Evolutionary conservation across 805 yeast species (phyloP).

Genomic region (Yamadazyma phyllophila): DNA sequence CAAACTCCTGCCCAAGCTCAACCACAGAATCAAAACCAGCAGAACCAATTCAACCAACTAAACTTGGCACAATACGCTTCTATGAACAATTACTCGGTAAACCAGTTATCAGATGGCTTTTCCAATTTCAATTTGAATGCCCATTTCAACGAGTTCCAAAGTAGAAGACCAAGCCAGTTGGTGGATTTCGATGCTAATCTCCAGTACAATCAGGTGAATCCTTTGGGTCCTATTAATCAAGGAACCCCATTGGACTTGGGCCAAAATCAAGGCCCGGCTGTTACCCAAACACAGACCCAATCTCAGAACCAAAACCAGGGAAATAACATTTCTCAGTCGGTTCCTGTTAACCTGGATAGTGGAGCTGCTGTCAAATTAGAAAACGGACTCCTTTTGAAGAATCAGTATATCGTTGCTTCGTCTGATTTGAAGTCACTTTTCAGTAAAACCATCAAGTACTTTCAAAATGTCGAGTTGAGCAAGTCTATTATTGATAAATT

Average conservation of each 20-base stretch:
- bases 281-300: background rate
- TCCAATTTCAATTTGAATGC: slow-evolving; percentile 30
- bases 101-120: slow-evolving; percentile 31
- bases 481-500: slow-evolving; percentile 26
- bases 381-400: slow-evolving; percentile 59
- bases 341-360: background rate
- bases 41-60: background rate
- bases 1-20: slow-evolving; percentile 1
- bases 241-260: background rate
- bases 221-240: slow-evolving; percentile 1
- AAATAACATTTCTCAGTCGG: background rate
- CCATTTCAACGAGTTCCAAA: slow-evolving; percentile 37
- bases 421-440: slow-evolving; percentile 52
- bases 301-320: background rate
- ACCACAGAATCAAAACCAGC: background rate
- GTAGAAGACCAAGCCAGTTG: slow-evolving; percentile 43
- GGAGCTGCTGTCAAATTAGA: slow-evolving; percentile 42
- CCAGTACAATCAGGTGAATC: background rate
- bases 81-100: slow-evolving; percentile 16
- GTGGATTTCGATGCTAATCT: slow-evolving; percentile 22
- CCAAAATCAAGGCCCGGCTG: no score
- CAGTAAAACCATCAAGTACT: slow-evolving; percentile 51
- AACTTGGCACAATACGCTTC: slow-evolving; percentile 17
- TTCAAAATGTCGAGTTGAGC: slow-evolving; percentile 35
- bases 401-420: slow-evolving; percentile 58